phyloP scores from a whole-genome alignment of 805 yeast genomes.

The Grigorovia jiainica region DNA sequence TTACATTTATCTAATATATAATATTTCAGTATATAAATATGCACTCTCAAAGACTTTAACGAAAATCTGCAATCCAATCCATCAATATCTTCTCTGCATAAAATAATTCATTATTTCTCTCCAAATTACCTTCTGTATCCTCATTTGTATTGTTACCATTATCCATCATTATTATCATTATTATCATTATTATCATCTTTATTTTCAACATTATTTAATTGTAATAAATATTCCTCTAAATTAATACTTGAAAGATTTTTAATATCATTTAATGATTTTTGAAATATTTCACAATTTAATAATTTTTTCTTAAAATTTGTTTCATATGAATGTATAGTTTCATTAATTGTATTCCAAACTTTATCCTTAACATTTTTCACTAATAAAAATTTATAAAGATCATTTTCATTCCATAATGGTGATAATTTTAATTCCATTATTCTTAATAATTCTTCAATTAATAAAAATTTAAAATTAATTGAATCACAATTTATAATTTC shows the following conservation, averaged over 20 bases:
- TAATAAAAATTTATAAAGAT: constrained; percentile 18
- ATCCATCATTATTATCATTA: background rate
- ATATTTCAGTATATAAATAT: background rate
- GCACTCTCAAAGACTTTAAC: background rate
- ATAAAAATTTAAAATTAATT: constrained; percentile 10
- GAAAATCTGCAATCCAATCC: constrained; percentile 18
- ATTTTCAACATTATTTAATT: constrained; percentile 3
- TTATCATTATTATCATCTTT: too few relatives aligned
- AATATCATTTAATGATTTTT: constrained; percentile 7
- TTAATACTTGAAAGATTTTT: constrained; percentile 8
- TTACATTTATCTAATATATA: background rate
- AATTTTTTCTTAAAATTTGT: background rate
- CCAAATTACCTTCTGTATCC: background rate
- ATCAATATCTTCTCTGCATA: constrained; percentile 15
- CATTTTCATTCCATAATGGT: constrained; percentile 20
- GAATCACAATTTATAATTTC: constrained; percentile 13
- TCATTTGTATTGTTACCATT: background rate
- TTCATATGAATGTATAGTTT: constrained; percentile 1
- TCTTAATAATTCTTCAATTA: constrained; percentile 20
- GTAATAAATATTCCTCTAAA: constrained; percentile 15
- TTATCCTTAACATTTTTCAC: constrained; percentile 18
- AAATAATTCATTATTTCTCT: constrained; percentile 1
- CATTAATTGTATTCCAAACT: constrained; percentile 14
- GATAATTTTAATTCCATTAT: constrained; percentile 17
- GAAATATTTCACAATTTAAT: constrained; percentile 11